phyloP scores from a whole-genome alignment of 768 basidiomycete species.

The Auricularia auricula-judae region DNA sequence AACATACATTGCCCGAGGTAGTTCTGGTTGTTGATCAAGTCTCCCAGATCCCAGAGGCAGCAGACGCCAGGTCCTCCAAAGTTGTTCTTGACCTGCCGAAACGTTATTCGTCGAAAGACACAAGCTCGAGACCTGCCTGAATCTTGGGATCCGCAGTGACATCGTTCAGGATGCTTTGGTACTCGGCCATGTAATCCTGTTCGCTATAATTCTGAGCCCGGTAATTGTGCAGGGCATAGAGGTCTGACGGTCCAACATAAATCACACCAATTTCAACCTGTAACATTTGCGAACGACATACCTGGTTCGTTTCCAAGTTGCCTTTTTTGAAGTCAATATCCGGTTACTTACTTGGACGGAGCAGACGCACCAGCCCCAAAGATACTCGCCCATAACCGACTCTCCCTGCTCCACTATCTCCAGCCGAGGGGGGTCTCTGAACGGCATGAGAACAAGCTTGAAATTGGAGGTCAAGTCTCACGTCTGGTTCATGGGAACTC shows the following conservation, averaged over 20 bases:
- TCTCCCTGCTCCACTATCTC: not conserved
- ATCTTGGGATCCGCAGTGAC: not conserved
- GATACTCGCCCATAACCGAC: not conserved
- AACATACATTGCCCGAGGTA: not conserved
- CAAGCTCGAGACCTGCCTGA: not conserved
- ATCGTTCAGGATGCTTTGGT: not conserved
- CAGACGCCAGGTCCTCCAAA: not conserved
- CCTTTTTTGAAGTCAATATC: not conserved
- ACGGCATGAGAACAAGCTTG: not conserved
- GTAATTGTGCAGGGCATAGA: not conserved
- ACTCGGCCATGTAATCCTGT: not conserved
- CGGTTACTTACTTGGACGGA: too few relatives aligned
- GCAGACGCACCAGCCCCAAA: not conserved
- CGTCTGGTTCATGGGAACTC: slow-evolving; percentile 21
- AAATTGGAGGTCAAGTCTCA: slow-evolving; percentile 9
- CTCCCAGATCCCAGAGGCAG: not conserved
- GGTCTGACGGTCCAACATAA: too few relatives aligned
- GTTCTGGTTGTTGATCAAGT: not conserved
- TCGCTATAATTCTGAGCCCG: not conserved
- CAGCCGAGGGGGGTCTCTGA: not conserved
- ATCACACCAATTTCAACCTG: too few relatives aligned
- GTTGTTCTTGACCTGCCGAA: not conserved
- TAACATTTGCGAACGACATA: not conserved
- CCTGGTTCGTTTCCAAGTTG: not conserved
- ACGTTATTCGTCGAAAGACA: too few relatives aligned